Percentiles rank a stretch among this genome's conserved stretches.
phyloP scores from a whole-genome alignment of 1,284 basidiomycete species.

The Papiliotrema fonsecae region DNA sequence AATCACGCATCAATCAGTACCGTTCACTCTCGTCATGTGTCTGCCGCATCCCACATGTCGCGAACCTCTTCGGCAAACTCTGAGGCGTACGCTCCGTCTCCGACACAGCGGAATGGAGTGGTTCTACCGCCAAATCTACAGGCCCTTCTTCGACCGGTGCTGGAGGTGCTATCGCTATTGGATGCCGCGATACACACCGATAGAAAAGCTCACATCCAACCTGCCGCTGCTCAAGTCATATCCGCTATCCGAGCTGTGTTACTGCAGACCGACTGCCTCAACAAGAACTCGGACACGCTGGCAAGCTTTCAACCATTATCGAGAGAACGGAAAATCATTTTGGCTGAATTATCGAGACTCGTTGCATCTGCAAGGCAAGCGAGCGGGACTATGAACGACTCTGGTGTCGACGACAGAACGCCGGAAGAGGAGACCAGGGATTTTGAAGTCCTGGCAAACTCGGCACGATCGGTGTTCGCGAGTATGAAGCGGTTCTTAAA shows the following conservation, averaged over 20 bases:
- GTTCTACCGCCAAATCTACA: constrained; percentile 21
- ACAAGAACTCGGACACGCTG: constrained; percentile 72
- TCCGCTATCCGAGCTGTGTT: constrained; percentile 89
- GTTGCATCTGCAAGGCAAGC: constrained; percentile 79
- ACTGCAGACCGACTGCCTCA: constrained; percentile 76
- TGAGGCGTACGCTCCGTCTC: constrained; percentile 12
- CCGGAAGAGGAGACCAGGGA: constrained; percentile 29
- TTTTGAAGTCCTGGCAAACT: constrained; percentile 45
- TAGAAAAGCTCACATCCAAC: constrained; percentile 52
- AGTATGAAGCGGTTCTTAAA: constrained; percentile 53
- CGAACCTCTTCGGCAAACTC: constrained; percentile 3
- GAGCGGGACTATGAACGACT: constrained; percentile 49
- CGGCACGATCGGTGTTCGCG: constrained; percentile 48
- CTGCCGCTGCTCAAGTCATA: constrained; percentile 69
- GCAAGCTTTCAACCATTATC: constrained; percentile 63
- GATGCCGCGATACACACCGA: constrained; percentile 75
- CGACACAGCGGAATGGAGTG: constrained; percentile 9
- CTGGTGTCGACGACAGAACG: constrained; percentile 16
- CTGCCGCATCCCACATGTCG: constrained; percentile 7
- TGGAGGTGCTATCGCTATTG: constrained; percentile 78
- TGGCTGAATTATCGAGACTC: constrained; percentile 74
- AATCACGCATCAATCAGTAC: constrained; percentile 1
- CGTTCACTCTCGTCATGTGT: constrained; percentile 9
- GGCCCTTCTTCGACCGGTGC: constrained; percentile 53
- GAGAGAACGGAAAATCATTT: constrained; percentile 73